phyloP scores from a whole-genome alignment of 164 flowering plant species.

The Pachysandra terminalis region DNA sequence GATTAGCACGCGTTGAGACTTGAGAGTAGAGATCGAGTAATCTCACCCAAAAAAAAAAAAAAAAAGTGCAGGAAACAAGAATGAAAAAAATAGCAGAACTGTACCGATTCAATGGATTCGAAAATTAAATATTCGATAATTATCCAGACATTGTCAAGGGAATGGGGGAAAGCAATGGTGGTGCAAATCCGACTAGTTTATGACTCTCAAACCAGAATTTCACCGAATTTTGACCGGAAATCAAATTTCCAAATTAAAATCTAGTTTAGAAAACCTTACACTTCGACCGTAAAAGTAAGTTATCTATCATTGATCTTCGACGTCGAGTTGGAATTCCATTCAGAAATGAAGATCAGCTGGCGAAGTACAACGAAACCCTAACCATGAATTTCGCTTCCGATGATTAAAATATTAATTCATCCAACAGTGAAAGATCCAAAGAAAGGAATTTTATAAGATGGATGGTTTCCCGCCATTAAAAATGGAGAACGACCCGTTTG shows the following conservation, averaged over 20 bases:
- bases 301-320: not conserved
- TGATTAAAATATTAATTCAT: too few species aligned
- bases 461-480: not conserved
- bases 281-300: not conserved
- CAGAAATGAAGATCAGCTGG: not conserved
- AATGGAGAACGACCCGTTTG: not conserved
- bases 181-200: not conserved
- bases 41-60: not conserved
- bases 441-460: too few species aligned
- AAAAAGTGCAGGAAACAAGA: not conserved
- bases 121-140: too few species aligned
- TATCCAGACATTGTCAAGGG: too few species aligned
- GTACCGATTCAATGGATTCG: not conserved
- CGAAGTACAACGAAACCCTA: not conserved
- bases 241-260: not conserved
- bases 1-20: not conserved
- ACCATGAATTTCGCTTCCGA: not conserved
- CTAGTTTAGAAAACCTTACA: not conserved
- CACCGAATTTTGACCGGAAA: not conserved
- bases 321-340: not conserved
- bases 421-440: too few species aligned
- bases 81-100: too few species aligned
- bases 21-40: too few species aligned
- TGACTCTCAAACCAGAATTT: not conserved
- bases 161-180: not conserved